Conservation (phyloP, 148 eudicot genomes). For the Cornus suecica region DNA sequence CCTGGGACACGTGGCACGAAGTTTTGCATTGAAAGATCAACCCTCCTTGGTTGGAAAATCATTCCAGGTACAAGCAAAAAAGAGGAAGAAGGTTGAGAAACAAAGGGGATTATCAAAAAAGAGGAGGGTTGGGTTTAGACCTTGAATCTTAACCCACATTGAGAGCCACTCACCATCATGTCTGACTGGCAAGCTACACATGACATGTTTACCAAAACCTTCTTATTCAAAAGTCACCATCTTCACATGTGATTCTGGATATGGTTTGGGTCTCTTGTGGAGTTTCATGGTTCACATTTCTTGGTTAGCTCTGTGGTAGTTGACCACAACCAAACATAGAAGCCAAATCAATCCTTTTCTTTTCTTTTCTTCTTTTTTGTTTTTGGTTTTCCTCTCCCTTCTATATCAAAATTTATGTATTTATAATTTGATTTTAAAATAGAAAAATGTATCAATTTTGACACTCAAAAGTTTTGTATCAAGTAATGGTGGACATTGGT, state of each 20-base stretch:
- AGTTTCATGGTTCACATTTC: neutral
- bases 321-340: no score
- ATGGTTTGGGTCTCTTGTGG: neutral
- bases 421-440: no score
- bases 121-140: slow-evolving; percentile 38
- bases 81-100: slow-evolving; percentile 67
- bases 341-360: no score
- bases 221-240: neutral
- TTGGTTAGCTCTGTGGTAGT: neutral
- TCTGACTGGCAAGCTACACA: neutral
- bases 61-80: slow-evolving; percentile 50
- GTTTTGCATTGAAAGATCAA: slow-evolving; percentile 82
- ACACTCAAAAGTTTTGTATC: no score
- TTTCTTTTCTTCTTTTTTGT: no score
- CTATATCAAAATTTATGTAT: no score
- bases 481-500: no score
- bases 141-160: slow-evolving; percentile 23
- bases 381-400: no score
- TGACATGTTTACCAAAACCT: neutral
- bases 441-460: no score
- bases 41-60: slow-evolving; percentile 80
- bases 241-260: neutral
- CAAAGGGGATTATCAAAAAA: slow-evolving; percentile 47
- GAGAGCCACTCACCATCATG: slow-evolving; percentile 1
- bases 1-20: slow-evolving; percentile 85